A percentile compares a stretch with the other conserved stretches of the same genome.
phyloP scores from a whole-genome alignment of 108 stramenopile species.

The Stephanodiscus triporus region DNA sequence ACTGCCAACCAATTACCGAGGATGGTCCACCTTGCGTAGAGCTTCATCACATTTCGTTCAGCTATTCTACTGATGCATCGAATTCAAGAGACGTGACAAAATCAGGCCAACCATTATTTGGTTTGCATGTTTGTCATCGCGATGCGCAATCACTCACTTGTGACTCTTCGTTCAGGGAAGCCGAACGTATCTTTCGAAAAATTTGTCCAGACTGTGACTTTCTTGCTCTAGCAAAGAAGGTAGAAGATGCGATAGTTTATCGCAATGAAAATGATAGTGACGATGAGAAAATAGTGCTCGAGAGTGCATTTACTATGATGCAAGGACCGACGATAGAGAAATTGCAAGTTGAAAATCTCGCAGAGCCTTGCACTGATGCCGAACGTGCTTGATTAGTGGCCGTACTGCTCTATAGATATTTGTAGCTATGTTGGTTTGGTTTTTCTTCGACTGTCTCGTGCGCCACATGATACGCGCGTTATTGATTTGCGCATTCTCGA shows the following conservation, averaged over 20 bases:
- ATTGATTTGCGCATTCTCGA: not conserved
- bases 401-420: no score
- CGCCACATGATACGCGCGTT: no score
- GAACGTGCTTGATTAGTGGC: not conserved
- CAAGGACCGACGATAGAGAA: slow-evolving; percentile 2
- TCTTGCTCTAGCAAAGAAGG: slow-evolving; percentile 55
- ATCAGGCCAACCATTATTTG: slow-evolving; percentile 26
- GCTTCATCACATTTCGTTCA: slow-evolving; percentile 48
- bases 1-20: slow-evolving; percentile 22
- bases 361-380: not conserved
- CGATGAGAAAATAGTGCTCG: slow-evolving; percentile 66
- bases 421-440: no score
- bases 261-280: slow-evolving; percentile 57
- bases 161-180: slow-evolving; percentile 77
- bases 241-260: slow-evolving; percentile 65
- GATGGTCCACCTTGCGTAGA: slow-evolving; percentile 22
- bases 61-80: slow-evolving; percentile 31
- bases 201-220: slow-evolving; percentile 79
- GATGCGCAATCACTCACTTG: slow-evolving; percentile 57
- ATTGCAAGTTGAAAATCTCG: not conserved
- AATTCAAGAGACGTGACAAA: not conserved
- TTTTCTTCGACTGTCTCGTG: no score
- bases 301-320: slow-evolving; percentile 75
- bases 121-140: slow-evolving; percentile 59
- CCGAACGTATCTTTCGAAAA: slow-evolving; percentile 60